Evolutionary conservation across 225 moss, liverwort and hornwort genomes (phyloP).

Genomic region (Antitrichia curtipendula): DNA sequence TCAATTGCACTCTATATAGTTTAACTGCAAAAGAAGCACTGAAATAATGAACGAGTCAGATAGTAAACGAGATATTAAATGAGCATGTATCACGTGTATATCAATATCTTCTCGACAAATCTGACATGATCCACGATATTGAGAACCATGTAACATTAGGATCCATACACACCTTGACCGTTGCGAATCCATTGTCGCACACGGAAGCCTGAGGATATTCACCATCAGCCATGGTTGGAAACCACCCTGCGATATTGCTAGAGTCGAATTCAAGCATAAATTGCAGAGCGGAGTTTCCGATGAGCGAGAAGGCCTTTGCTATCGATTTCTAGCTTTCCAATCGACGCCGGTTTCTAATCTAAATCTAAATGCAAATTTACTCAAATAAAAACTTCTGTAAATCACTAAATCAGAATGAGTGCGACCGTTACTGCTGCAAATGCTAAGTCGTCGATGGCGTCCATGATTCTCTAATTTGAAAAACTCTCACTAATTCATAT

Average conservation of each 20-base stretch:
- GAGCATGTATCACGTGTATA: neutral
- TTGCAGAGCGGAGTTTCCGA: neutral
- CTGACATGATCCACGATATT: neutral
- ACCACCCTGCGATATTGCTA: neutral
- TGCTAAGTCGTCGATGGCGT: neutral
- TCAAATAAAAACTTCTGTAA: neutral
- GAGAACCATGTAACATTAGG: neutral
- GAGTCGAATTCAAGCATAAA: neutral
- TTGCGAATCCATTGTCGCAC: conserved; percentile 62
- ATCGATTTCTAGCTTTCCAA: neutral
- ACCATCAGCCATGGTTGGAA: conserved; percentile 26
- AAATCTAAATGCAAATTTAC: neutral
- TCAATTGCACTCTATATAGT: neutral
- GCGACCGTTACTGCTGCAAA: no score
- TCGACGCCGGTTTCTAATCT: neutral
- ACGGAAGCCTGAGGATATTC: conserved; percentile 58
- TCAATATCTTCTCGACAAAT: neutral
- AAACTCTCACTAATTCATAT: neutral
- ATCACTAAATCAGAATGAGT: neutral
- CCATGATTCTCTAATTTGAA: neutral
- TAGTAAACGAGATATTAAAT: neutral
- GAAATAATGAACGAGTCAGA: neutral
- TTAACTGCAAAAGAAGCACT: neutral
- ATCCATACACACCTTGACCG: neutral
- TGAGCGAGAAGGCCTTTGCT: neutral